A percentile compares a stretch with the other conserved stretches of the same genome.
phyloP scores from a whole-genome alignment of 2,329 filamentous ascomycete genomes.

The Beauveria sp. region DNA sequence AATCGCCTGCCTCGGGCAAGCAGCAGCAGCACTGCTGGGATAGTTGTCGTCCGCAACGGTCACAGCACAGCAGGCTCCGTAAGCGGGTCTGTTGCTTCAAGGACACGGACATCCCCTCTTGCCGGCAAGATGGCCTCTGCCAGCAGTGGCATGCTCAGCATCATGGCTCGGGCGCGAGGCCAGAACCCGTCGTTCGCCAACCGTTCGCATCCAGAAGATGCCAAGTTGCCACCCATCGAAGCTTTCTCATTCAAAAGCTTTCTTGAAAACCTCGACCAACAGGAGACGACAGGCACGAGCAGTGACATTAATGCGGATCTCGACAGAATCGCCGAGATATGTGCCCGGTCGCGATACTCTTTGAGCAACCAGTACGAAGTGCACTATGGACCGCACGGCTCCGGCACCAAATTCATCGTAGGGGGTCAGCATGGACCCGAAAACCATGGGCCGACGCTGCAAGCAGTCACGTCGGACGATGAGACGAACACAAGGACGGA shows the following conservation, averaged over 20 bases:
- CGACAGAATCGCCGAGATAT: slow-evolving; percentile 60
- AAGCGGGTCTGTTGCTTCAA: slow-evolving; percentile 20
- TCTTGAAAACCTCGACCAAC: slow-evolving; percentile 46
- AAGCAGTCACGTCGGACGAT: slow-evolving; percentile 50
- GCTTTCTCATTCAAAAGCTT: slow-evolving; percentile 60
- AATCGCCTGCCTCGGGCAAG: slow-evolving; percentile 19
- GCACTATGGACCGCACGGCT: slow-evolving; percentile 55
- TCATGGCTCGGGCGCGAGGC: slow-evolving; percentile 17
- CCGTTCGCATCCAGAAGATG: slow-evolving; percentile 20
- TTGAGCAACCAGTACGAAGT: slow-evolving; percentile 61
- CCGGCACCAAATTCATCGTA: slow-evolving; percentile 41
- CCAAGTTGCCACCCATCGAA: slow-evolving; percentile 52
- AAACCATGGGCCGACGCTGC: slow-evolving; percentile 45
- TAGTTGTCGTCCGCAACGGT: slow-evolving; percentile 17
- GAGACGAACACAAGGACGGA: slow-evolving; percentile 31
- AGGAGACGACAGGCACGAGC: slow-evolving; percentile 23
- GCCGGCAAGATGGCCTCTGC: slow-evolving; percentile 23
- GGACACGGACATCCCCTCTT: slow-evolving; percentile 26
- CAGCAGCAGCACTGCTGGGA: slow-evolving; percentile 23
- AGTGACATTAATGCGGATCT: slow-evolving; percentile 49
- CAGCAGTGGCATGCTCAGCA: slow-evolving; percentile 36
- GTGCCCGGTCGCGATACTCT: slow-evolving; percentile 56
- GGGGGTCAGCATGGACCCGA: slow-evolving; percentile 17
- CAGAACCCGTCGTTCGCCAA: neutral
- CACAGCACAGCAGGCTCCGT: neutral